Percentiles rank a stretch among this genome's conserved stretches.
These are phyloP conservation scores for Babesia ovis DNA, from an alignment of 169 alveolate genomes.

Conservation along the genomic window DNA sequence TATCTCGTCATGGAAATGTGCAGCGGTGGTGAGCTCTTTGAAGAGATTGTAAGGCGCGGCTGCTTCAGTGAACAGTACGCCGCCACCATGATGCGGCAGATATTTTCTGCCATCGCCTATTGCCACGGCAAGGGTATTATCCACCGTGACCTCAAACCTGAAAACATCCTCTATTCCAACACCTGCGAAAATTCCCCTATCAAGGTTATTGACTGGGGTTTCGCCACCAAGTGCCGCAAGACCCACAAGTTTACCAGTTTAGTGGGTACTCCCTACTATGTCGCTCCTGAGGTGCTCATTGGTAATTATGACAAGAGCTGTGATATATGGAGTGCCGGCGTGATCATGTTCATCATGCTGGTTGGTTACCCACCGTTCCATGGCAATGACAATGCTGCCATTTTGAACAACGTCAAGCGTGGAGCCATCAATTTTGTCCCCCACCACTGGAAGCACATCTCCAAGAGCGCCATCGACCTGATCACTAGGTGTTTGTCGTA, in stretches of 20 bases:
- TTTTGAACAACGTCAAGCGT: conserved; percentile 79
- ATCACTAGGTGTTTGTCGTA: conserved; percentile 81
- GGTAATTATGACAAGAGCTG: conserved; percentile 91
- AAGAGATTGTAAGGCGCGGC: conserved; percentile 89
- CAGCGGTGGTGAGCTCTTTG: conserved; percentile 96
- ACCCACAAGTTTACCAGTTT: conserved; percentile 84
- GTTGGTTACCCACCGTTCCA: conserved; percentile 80
- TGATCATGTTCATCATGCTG: conserved; percentile 83
- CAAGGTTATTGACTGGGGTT: conserved; percentile 92
- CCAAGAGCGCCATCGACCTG: conserved; percentile 86
- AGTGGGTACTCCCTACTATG: conserved; percentile 94
- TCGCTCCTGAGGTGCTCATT: conserved; percentile 94
- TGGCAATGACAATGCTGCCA: conserved; percentile 88
- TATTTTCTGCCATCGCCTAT: conserved; percentile 91
- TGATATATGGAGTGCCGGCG: conserved; percentile 94
- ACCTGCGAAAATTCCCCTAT: conserved; percentile 84
- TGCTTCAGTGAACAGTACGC: conserved; percentile 88
- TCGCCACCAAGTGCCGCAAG: conserved; percentile 86
- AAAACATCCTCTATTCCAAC: conserved; percentile 89
- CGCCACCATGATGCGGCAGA: conserved; percentile 88
- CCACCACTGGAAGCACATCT: conserved; percentile 87
- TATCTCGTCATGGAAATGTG: conserved; percentile 91
- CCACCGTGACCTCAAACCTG: conserved; percentile 97
- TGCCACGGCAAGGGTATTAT: conserved; percentile 90
- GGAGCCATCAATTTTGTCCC: conserved; percentile 86